Percentiles rank a stretch among this genome's conserved stretches.
Evolutionary conservation across 768 basidiomycete species (phyloP).

Genomic region (Nidula microcarpa): DNA sequence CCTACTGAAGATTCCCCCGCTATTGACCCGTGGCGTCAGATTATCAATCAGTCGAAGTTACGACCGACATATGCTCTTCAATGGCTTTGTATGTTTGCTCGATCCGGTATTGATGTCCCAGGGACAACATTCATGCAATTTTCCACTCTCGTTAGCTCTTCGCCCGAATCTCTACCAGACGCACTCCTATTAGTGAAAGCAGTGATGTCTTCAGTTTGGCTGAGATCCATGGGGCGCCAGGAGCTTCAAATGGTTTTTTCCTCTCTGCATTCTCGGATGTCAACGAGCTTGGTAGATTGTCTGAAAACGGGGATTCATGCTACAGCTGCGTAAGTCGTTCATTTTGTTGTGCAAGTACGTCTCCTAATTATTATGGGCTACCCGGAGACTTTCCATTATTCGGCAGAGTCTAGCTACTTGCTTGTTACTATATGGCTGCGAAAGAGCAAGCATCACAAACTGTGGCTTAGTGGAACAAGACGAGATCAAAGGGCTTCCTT

Average conservation of each 20-base stretch:
- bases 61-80: constrained; percentile 6
- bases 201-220: constrained; percentile 56
- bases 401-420: constrained; percentile 59
- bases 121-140: constrained; percentile 46
- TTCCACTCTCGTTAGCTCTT: constrained; percentile 32
- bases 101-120: constrained; percentile 65
- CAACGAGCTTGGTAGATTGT: constrained; percentile 31
- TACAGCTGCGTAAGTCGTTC: constrained; percentile 34
- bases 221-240: constrained; percentile 54
- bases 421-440: constrained; percentile 66
- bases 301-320: constrained; percentile 24
- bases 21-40: no score
- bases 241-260: constrained; percentile 51
- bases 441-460: constrained; percentile 40
- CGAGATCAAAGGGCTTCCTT: constrained; percentile 50
- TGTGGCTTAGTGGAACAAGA: constrained; percentile 43
- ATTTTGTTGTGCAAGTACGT: not conserved
- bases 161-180: constrained; percentile 32
- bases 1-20: no score
- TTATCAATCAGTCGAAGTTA: constrained; percentile 17
- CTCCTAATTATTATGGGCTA: not conserved
- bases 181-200: constrained; percentile 51
- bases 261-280: constrained; percentile 42
- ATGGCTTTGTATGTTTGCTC: constrained; percentile 60
- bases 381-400: constrained; percentile 45